Conservation (phyloP, 768 basidiomycete genomes). For the Piloderma croceum region DNA sequence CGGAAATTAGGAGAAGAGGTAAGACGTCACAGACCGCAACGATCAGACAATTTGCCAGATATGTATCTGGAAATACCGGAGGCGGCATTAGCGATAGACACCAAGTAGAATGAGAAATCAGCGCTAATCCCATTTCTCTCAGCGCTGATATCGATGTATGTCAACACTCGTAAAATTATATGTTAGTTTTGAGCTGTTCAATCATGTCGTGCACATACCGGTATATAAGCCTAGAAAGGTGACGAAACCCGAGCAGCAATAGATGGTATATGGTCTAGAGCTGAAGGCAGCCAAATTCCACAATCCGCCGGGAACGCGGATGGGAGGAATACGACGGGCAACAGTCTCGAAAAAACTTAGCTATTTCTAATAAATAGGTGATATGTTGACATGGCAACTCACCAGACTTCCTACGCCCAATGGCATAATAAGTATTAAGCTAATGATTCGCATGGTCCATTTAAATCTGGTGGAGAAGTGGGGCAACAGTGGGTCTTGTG, state of each 20-base stretch:
- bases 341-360: no score
- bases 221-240: conserved; percentile 70
- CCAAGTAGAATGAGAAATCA: conserved; percentile 55
- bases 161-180: conserved; percentile 61
- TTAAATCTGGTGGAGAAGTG: conserved; percentile 50
- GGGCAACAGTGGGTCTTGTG: no score
- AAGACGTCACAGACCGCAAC: conserved; percentile 33
- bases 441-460: conserved; percentile 73
- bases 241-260: conserved; percentile 50
- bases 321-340: conserved; percentile 52
- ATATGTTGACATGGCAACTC: no score
- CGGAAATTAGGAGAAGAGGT: neutral
- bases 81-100: conserved; percentile 63
- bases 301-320: conserved; percentile 48
- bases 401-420: conserved; percentile 54
- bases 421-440: conserved; percentile 50
- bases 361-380: no score
- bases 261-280: conserved; percentile 48
- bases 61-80: conserved; percentile 57
- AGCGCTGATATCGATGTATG: conserved; percentile 61
- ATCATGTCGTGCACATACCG: conserved; percentile 26
- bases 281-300: conserved; percentile 51
- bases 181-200: conserved; percentile 6
- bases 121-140: conserved; percentile 40
- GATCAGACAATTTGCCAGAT: conserved; percentile 51